Evolutionary conservation across 2,329 filamentous ascomycete species (phyloP).

Genomic region (Diaporthe sp.): DNA sequence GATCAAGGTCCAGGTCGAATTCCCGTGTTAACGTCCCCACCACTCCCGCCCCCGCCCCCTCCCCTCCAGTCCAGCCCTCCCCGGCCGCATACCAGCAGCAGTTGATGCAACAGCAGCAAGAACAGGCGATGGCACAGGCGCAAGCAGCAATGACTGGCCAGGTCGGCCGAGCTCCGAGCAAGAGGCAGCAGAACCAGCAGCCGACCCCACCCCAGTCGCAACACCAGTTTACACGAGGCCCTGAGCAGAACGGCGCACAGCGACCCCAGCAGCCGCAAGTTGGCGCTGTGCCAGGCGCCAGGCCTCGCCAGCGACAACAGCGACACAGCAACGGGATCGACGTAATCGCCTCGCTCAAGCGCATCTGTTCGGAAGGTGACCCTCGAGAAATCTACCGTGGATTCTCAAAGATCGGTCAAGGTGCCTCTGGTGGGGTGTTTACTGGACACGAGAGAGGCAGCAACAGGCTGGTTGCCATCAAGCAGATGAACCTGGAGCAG

Average conservation of each 20-base stretch:
- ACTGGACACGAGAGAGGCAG: constrained; percentile 87
- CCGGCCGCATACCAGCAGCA: constrained; percentile 68
- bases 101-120: constrained; percentile 83
- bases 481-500: constrained; percentile 99
- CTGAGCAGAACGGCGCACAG: constrained; percentile 51
- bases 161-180: constrained; percentile 78
- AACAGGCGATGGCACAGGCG: constrained; percentile 82
- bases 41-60: constrained; percentile 51
- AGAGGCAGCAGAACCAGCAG: constrained; percentile 68
- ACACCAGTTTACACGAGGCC: constrained; percentile 51
- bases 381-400: constrained; percentile 88
- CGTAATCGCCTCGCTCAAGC: constrained; percentile 83
- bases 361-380: constrained; percentile 91
- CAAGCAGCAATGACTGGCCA: constrained; percentile 81
- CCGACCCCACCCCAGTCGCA: constrained; percentile 65
- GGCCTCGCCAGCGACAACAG: constrained; percentile 78
- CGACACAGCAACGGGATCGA: constrained; percentile 85
- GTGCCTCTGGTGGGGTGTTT: constrained; percentile 94
- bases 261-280: constrained; percentile 45
- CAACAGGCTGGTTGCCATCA: constrained; percentile 94
- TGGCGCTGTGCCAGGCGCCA: constrained; percentile 60
- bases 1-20: constrained; percentile 76
- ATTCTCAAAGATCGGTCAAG: constrained; percentile 95
- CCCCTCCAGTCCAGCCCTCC: constrained; percentile 57
- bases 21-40: constrained; percentile 65